Conservation (phyloP, 2,329 filamentous ascomycete genomes). For the Xylariales sp. region DNA sequence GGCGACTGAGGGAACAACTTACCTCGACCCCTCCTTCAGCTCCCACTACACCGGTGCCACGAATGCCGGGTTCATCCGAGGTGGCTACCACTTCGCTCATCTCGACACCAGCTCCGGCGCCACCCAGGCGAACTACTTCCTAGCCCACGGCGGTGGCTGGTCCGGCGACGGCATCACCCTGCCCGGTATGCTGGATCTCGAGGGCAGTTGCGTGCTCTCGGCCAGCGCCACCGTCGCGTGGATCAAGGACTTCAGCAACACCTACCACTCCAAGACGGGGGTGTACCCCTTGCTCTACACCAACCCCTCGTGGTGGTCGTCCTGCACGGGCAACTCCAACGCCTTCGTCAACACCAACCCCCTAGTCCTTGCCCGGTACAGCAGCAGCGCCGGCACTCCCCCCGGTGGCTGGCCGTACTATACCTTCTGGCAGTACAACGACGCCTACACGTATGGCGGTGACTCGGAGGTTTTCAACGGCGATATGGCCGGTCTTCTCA, state of each 20-base stretch:
- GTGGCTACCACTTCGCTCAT: slow-evolving; percentile 67
- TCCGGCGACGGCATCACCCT: slow-evolving; percentile 64
- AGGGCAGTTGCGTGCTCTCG: slow-evolving; percentile 61
- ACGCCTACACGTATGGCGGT: slow-evolving; percentile 62
- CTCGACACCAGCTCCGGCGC: slow-evolving; percentile 58
- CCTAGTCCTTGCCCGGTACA: slow-evolving; percentile 61
- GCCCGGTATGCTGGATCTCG: slow-evolving; percentile 68
- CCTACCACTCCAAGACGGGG: slow-evolving; percentile 59
- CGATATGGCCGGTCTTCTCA: slow-evolving; percentile 40
- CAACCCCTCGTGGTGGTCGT: slow-evolving; percentile 64
- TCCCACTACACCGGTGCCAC: slow-evolving; percentile 63
- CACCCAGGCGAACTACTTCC: slow-evolving; percentile 63
- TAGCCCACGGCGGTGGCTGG: slow-evolving; percentile 66
- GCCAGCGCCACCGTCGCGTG: slow-evolving; percentile 61
- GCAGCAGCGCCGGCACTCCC: slow-evolving; percentile 55
- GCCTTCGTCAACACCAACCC: slow-evolving; percentile 60
- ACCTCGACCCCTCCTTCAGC: slow-evolving; percentile 59
- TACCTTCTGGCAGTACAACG: slow-evolving; percentile 66
- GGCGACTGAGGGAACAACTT: slow-evolving; percentile 65
- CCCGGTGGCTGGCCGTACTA: slow-evolving; percentile 64
- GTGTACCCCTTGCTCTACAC: slow-evolving; percentile 66
- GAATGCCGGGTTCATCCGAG: slow-evolving; percentile 63
- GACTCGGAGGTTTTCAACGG: slow-evolving; percentile 66
- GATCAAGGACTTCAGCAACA: slow-evolving; percentile 64
- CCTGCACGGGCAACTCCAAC: slow-evolving; percentile 62